Base-by-base conservation (phyloP, 2,329 filamentous ascomycete genomes). In the Microsporum ferrugineum region DNA sequence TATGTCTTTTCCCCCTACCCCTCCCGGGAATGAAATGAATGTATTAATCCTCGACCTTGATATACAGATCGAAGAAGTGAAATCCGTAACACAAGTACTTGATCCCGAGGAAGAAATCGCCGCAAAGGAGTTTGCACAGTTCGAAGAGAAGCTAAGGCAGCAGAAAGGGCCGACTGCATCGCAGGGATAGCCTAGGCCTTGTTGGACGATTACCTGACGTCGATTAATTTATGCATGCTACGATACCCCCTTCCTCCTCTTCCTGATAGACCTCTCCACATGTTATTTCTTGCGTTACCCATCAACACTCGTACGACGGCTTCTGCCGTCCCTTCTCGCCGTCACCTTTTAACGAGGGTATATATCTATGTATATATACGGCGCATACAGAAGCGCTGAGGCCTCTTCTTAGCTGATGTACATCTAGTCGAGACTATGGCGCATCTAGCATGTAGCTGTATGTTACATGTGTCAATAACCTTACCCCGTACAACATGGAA, bases 71-170 rank as follows among this genome's bases (percentile, higher is more conserved):
- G 91, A 96, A 73, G 94, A 97, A 74, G 94, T 97, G 43, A 87
- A 95, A 74, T 89, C 88, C 2, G 92, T 99, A 47, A 84, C 89
- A 65, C 92, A 97, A 74, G 87, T 96, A 2, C 75, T 96, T 69
- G 92, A 97, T 68, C 83, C 89, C 68, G 94, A 96, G 75, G 94
- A 97, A 72, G 89, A 95, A 74, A 83, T 96, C 65, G 85, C 91
- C 0, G 75, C 92, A 69, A 77, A 86, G 67, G 92, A 97, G 71
- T 97, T 99, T 76, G 89, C 88, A 66, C 94, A 89, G 75, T 96
- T 97, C 71, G 92, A 97, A 73, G 89, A 96, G 78, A 96, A 88
- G 72, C 69, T 89, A 65, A 79, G 79, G 65, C 77, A 82, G 67
- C 82, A 85, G 61, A 79, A 79, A 72, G 82, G 82, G 0, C 71